Evolutionary conservation across 306 rosid species (phyloP).

Genomic region (Lablab purpureus): DNA sequence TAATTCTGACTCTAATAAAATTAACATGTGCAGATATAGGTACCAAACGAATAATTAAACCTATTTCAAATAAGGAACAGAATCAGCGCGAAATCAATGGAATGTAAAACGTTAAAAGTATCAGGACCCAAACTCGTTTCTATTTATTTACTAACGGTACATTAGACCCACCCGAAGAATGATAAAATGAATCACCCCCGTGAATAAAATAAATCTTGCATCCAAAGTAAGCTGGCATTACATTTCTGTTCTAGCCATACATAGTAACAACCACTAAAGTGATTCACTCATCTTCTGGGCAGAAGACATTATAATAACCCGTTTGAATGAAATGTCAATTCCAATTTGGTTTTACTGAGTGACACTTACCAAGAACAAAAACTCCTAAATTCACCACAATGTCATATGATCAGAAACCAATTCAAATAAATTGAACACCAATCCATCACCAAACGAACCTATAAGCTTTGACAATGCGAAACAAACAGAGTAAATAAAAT

Average conservation of each 20-base stretch:
- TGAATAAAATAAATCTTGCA: slow-evolving; percentile 38
- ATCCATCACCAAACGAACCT: slow-evolving; percentile 22
- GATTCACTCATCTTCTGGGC: not conserved
- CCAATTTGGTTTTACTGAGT: slow-evolving; percentile 13
- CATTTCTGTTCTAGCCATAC: not conserved
- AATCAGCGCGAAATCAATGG: slow-evolving; percentile 2
- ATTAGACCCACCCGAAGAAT: slow-evolving; percentile 15
- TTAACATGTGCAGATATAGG: not conserved
- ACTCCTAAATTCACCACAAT: slow-evolving; percentile 22
- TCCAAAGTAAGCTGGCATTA: not conserved
- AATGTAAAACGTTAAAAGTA: slow-evolving; percentile 6
- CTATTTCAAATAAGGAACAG: slow-evolving; percentile 11
- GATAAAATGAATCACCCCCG: not conserved
- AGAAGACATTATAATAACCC: not conserved
- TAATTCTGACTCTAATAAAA: not conserved
- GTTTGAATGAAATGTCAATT: slow-evolving; percentile 13
- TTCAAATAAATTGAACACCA: slow-evolving; percentile 12
- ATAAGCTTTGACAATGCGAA: slow-evolving; percentile 27
- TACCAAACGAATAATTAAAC: not conserved
- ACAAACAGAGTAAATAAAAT: not conserved
- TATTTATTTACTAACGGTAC: not conserved
- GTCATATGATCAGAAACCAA: slow-evolving; percentile 29
- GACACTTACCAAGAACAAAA: slow-evolving; percentile 9
- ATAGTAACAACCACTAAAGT: not conserved
- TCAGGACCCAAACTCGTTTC: slow-evolving; percentile 8